A percentile compares a stretch with the other conserved stretches of the same genome.
These are phyloP conservation scores for Penicillium sumatraense DNA, from an alignment of 2,329 filamentous ascomycete genomes.

Conservation along the genomic window DNA sequence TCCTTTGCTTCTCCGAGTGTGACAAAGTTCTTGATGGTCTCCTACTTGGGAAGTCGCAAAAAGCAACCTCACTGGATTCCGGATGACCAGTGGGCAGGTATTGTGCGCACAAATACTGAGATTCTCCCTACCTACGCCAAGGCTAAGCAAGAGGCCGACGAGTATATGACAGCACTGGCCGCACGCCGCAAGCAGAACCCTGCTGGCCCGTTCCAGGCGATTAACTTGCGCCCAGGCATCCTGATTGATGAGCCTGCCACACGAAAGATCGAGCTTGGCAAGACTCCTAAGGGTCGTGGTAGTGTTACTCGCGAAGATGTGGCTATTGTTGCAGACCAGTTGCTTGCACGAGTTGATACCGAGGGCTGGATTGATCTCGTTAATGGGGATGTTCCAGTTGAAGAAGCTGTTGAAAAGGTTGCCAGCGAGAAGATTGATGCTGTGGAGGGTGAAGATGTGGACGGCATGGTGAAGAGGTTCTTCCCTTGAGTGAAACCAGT, in stretches of 20 bases:
- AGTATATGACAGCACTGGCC: slow-evolving; percentile 56
- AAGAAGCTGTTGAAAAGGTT: slow-evolving; percentile 52
- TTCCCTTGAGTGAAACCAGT: slow-evolving; percentile 16
- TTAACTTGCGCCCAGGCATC: slow-evolving; percentile 56
- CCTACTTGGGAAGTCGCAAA: slow-evolving; percentile 57
- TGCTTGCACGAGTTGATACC: slow-evolving; percentile 54
- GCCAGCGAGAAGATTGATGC: slow-evolving; percentile 52
- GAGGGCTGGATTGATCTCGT: slow-evolving; percentile 60
- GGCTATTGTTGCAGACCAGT: slow-evolving; percentile 54
- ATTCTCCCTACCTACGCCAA: slow-evolving; percentile 57
- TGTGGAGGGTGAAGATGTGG: slow-evolving; percentile 56
- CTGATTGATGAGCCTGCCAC: slow-evolving; percentile 54
- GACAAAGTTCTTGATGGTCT: slow-evolving; percentile 60
- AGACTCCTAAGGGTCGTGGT: slow-evolving; percentile 47
- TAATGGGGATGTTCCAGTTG: slow-evolving; percentile 53
- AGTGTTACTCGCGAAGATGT: slow-evolving; percentile 56
- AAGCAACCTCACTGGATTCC: slow-evolving; percentile 56
- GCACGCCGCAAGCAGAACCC: slow-evolving; percentile 35
- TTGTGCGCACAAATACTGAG: slow-evolving; percentile 54
- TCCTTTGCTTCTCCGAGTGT: slow-evolving; percentile 50
- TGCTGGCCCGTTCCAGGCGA: slow-evolving; percentile 49
- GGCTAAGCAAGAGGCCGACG: slow-evolving; percentile 61
- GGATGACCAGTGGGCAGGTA: slow-evolving; percentile 51
- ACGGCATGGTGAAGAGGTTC: slow-evolving; percentile 47
- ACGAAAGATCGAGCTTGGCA: slow-evolving; percentile 55